These are phyloP conservation scores for Paraphaeosphaeria minitans DNA, from an alignment of 2,329 filamentous ascomycete species.

Conservation along the genomic window DNA sequence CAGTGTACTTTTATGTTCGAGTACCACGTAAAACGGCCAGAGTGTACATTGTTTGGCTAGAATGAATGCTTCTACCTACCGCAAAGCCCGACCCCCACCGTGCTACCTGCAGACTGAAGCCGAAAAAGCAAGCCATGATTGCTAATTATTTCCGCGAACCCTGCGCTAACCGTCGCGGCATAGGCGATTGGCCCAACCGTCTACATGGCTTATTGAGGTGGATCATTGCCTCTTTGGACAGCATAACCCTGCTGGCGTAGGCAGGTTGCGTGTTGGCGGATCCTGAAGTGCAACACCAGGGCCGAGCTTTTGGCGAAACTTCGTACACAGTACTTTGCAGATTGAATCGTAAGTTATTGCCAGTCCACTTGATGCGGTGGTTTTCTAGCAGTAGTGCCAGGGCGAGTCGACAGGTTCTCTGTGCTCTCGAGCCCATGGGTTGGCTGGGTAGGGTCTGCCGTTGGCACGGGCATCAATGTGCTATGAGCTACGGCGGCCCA, in stretches of 20 bases:
- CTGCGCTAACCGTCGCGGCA: neutral
- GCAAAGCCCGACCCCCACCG: neutral
- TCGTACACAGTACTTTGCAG: too few relatives aligned
- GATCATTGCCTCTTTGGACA: slow-evolving; percentile 13
- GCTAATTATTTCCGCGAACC: neutral
- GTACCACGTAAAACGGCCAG: slow-evolving; percentile 13
- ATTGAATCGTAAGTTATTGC: neutral
- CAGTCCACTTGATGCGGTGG: neutral
- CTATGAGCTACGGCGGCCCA: neutral
- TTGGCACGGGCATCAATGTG: too few relatives aligned
- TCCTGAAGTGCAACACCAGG: too few relatives aligned
- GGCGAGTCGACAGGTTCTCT: neutral
- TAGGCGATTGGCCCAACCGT: slow-evolving; percentile 8
- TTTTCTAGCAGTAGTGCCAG: neutral
- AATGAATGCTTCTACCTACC: slow-evolving; percentile 1
- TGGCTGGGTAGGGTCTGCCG: neutral
- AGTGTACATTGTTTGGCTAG: slow-evolving; percentile 14
- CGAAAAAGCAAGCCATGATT: neutral
- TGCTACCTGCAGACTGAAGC: neutral
- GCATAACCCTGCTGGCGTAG: slow-evolving; percentile 3
- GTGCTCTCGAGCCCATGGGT: neutral
- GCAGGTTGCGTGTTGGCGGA: slow-evolving; percentile 6
- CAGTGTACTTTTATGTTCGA: slow-evolving; percentile 27
- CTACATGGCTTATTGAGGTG: neutral
- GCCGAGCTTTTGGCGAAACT: neutral